These are phyloP conservation scores for Diaporthe humulicola DNA, from an alignment of 2,329 filamentous ascomycete species.

Conservation along the genomic window DNA sequence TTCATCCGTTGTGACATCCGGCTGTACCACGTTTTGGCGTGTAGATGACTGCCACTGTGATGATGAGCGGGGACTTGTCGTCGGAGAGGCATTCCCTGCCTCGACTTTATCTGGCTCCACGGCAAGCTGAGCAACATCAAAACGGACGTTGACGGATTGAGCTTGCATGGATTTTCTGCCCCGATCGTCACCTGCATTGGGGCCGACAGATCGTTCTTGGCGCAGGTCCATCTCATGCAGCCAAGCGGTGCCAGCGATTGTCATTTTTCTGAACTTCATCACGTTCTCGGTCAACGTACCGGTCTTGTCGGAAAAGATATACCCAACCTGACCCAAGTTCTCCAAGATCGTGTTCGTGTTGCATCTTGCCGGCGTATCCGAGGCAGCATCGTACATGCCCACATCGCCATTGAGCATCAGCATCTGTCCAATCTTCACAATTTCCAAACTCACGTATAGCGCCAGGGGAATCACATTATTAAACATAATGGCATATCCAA, in stretches of 20 bases:
- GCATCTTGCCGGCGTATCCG: constrained; percentile 88
- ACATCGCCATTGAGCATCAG: constrained; percentile 84
- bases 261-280: constrained; percentile 96
- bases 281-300: constrained; percentile 94
- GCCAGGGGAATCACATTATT: constrained; percentile 95
- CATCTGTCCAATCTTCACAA: constrained; percentile 85
- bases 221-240: constrained; percentile 82
- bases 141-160: constrained; percentile 39
- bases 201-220: constrained; percentile 42
- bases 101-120: constrained; percentile 41
- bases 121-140: constrained; percentile 12
- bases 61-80: constrained; percentile 58
- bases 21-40: constrained; percentile 63
- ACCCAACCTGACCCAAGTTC: constrained; percentile 90
- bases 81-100: constrained; percentile 44
- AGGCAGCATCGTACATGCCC: constrained; percentile 90
- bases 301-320: constrained; percentile 95
- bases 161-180: constrained; percentile 46
- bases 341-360: constrained; percentile 96
- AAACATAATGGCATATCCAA: constrained; percentile 95
- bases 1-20: constrained; percentile 76
- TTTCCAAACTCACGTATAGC: constrained; percentile 90
- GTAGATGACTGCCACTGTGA: constrained; percentile 64
- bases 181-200: constrained; percentile 39
- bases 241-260: constrained; percentile 90